Percentiles rank a stretch among this genome's conserved stretches.
Conservation (phyloP, 1,284 basidiomycete species). For the Cystobasidium sp. region DNA sequence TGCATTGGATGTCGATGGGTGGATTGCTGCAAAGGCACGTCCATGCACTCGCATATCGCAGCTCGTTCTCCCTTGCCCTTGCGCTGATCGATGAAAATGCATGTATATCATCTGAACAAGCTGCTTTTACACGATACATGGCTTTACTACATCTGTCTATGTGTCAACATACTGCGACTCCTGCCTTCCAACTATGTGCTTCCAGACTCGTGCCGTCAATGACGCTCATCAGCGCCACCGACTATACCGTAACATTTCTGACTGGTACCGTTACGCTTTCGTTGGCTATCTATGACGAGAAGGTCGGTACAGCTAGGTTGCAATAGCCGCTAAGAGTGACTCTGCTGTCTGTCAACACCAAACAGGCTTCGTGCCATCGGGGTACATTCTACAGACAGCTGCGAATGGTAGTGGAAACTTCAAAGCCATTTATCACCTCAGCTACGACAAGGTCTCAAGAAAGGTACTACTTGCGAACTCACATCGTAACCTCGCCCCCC, state of each 20-base stretch:
- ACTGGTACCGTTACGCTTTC: too few relatives aligned
- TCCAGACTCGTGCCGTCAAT: too few relatives aligned
- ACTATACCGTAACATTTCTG: too few relatives aligned
- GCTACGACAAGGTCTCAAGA: neutral
- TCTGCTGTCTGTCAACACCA: constrained; percentile 10
- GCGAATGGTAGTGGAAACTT: constrained; percentile 33
- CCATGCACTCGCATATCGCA: neutral
- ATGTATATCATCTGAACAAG: neutral
- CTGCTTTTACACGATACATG: too few relatives aligned
- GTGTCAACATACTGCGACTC: too few relatives aligned
- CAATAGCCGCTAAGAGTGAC: neutral
- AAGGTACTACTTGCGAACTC: neutral
- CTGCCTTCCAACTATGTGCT: too few relatives aligned
- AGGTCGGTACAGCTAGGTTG: too few relatives aligned
- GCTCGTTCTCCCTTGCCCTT: neutral
- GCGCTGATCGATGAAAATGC: neutral
- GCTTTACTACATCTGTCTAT: too few relatives aligned
- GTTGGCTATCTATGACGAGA: too few relatives aligned
- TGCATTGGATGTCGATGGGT: neutral
- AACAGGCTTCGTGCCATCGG: constrained; percentile 18
- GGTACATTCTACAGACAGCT: constrained; percentile 21
- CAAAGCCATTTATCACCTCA: neutral
- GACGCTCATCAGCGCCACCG: too few relatives aligned
- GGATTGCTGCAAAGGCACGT: neutral
- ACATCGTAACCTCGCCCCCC: constrained; percentile 40